Evolutionary conservation across 139 green algal species (phyloP).

Genomic region (Diplosphaera chodatii): DNA sequence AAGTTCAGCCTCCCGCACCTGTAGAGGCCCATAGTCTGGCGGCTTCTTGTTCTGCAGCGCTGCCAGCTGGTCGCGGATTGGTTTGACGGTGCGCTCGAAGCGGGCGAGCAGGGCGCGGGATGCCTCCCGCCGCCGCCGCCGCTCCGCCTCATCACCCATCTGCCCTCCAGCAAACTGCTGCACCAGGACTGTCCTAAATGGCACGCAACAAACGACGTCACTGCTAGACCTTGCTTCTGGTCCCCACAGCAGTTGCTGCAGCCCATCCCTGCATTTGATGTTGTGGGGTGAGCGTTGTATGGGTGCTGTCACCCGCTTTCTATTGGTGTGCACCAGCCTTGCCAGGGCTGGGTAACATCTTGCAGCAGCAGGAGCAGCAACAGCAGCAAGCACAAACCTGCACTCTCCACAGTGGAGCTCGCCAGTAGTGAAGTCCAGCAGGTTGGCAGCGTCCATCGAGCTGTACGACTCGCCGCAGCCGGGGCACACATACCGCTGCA

Average conservation of each 20-base stretch:
- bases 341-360: no score
- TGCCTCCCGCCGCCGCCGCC: background rate
- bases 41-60: background rate
- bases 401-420: background rate
- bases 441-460: background rate
- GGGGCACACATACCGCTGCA: constrained; percentile 10
- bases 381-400: no score
- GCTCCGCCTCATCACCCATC: background rate
- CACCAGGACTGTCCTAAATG: background rate
- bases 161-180: background rate
- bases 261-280: no score
- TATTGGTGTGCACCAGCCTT: no score
- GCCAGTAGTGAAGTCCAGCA: constrained; percentile 3
- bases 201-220: background rate
- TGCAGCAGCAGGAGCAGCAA: no score
- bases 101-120: background rate
- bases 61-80: background rate
- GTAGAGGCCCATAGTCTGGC: background rate
- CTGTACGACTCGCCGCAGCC: constrained; percentile 3
- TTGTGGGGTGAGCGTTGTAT: no score
- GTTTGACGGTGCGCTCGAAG: background rate
- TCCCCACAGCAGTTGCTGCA: no score
- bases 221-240: no score
- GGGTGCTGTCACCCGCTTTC: no score
- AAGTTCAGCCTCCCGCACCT: no score